These are phyloP conservation scores for Grigorovia humatica DNA, from an alignment of 805 yeast species.

Conservation along the genomic window DNA sequence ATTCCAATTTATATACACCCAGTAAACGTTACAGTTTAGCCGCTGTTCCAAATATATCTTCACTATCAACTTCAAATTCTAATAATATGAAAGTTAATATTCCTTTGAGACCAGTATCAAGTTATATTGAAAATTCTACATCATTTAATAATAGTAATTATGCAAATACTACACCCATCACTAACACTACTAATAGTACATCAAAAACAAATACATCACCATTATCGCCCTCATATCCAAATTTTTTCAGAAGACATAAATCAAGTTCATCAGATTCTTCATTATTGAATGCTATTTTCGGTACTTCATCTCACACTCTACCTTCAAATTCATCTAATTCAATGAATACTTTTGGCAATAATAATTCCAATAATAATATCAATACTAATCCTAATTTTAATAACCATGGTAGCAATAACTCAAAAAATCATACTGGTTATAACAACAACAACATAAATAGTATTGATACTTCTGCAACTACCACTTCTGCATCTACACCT, in stretches of 20 bases:
- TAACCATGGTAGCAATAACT: background rate
- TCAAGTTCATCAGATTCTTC: slow-evolving; percentile 53
- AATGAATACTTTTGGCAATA: background rate
- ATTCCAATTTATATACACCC: background rate
- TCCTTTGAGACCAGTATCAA: slow-evolving; percentile 20
- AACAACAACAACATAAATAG: background rate
- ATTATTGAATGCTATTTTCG: slow-evolving; percentile 30
- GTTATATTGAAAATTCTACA: background rate
- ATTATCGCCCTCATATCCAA: slow-evolving; percentile 26
- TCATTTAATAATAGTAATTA: background rate
- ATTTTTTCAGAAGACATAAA: slow-evolving; percentile 55
- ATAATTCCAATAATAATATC: background rate
- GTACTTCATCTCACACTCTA: slow-evolving; percentile 14
- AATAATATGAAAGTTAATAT: slow-evolving; percentile 20
- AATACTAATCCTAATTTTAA: background rate
- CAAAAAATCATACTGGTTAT: background rate
- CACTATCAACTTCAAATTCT: background rate
- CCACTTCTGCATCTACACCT: background rate
- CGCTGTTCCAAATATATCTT: background rate
- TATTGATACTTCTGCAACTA: background rate
- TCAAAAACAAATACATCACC: slow-evolving; percentile 13
- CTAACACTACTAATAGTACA: background rate
- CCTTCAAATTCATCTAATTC: slow-evolving; percentile 3
- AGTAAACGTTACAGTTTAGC: background rate
- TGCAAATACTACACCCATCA: background rate